Evolutionary conservation across 192 early-diverging fungal genomes (phyloP), one percentile per base, ranked within the genome.

Genomic region (Physocladia obscura): DNA sequence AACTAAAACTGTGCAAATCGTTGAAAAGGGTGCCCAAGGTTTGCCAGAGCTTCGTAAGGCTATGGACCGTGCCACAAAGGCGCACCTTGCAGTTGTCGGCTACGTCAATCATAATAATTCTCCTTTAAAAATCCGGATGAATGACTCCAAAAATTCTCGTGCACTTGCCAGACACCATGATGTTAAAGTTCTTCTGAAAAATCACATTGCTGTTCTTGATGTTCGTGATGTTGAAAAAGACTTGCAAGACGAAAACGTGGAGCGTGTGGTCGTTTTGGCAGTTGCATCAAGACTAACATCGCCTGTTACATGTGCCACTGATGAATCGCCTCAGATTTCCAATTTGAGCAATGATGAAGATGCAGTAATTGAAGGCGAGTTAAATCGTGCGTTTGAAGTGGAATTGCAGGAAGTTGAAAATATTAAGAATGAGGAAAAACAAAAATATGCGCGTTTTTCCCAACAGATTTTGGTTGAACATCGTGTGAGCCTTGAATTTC

Each of bases 111-210:
- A 68, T 52, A 54, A 68, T 52, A 68, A 68, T 52, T 40, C 37
- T 5, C 65, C 65, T 11, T 34, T 68, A 11, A 68, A 68, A 49
- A 26, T 68, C 6, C 52, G 50, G 0, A 26, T 68, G 3, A 68
- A 15, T 3, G 35, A 36, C 26, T 26, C 52, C 3, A 68, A 68
- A 27, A 8, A 30, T 4, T 29, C 15, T 17, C 31, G 26, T 11
- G 52, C 50, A 29, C 52, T 68, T 11, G 65, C 65, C n/a, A 68
- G 56, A 40, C 65, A 68, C 39, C 65, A 68, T 44, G 50, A 55
- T 36, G 65, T 68, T 2, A 68, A 68, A 34, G 52, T 68, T 2
- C 38, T 68, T 4, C 36, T 68, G 19, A 68, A 68, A 52, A 52
- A 68, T 36, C 65, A 68, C 54, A 52, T 57, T 19, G 65, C 65